Evolutionary conservation across 306 rosid species (phyloP).

Genomic region (Dalbergia cultrata): DNA sequence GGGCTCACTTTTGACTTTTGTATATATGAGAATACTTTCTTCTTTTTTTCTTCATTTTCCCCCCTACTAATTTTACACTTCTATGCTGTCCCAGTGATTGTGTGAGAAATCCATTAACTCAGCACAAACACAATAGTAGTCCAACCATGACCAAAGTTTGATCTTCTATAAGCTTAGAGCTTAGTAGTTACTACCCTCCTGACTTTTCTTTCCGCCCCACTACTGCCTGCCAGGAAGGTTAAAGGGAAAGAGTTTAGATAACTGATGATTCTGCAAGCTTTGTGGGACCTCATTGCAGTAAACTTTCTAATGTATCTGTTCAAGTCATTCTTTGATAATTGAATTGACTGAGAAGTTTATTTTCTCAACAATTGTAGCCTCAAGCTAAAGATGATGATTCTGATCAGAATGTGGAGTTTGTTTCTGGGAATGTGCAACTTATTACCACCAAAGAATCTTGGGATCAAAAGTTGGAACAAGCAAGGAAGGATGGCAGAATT

Average conservation of each 20-base stretch:
- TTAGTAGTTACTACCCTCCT: conserved; percentile 17
- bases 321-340: conserved; percentile 10
- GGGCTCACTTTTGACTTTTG: not conserved
- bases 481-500: conserved; percentile 66
- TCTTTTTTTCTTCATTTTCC: not conserved
- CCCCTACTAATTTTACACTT: not conserved
- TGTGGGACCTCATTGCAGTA: conserved; percentile 13
- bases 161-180: conserved; percentile 19
- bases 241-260: not conserved
- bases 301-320: not conserved
- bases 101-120: not conserved
- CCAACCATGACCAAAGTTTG: not conserved
- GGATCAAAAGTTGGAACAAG: conserved; percentile 83
- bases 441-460: conserved; percentile 72
- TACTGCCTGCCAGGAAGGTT: not conserved
- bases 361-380: conserved; percentile 52
- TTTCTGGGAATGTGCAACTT: conserved; percentile 71
- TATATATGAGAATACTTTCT: not conserved
- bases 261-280: conserved; percentile 30
- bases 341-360: conserved; percentile 38
- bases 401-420: conserved; percentile 63
- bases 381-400: conserved; percentile 52
- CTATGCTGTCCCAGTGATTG: conserved; percentile 9
- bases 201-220: not conserved
- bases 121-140: not conserved